These are phyloP conservation scores for Aspergillus calidoustus DNA, from an alignment of 2,329 filamentous ascomycete species.

Conservation along the genomic window DNA sequence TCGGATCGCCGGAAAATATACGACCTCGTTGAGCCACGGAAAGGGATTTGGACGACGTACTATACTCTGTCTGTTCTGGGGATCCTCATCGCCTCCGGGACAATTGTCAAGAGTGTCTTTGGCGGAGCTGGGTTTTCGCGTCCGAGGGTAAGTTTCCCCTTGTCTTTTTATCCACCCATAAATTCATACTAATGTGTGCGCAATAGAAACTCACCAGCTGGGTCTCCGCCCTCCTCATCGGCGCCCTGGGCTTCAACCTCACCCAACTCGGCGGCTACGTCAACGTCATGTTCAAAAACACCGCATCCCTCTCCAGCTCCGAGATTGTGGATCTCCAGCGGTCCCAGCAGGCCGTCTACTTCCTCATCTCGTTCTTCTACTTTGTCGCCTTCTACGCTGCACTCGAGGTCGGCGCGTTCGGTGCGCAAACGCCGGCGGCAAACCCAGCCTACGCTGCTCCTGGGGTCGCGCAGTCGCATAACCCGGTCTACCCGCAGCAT, in stretches of 20 bases:
- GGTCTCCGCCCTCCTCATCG: background rate
- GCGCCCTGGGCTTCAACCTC: background rate
- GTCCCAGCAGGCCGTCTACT: background rate
- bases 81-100: background rate
- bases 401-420: background rate
- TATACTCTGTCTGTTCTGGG: background rate
- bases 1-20: background rate
- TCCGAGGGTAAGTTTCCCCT: background rate
- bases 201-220: background rate
- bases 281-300: background rate
- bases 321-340: background rate
- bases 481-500: background rate
- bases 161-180: too few relatives aligned
- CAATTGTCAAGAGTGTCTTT: background rate
- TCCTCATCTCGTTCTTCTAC: conserved; percentile 2
- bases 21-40: background rate
- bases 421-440: background rate
- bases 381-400: conserved; percentile 1
- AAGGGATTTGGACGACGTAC: background rate
- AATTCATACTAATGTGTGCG: background rate
- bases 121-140: background rate
- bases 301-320: background rate
- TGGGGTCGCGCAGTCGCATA: background rate
- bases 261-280: background rate
- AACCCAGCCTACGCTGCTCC: background rate